phyloP scores from a whole-genome alignment of 305 asterid genomes.

The Fraxinus floribunda region DNA sequence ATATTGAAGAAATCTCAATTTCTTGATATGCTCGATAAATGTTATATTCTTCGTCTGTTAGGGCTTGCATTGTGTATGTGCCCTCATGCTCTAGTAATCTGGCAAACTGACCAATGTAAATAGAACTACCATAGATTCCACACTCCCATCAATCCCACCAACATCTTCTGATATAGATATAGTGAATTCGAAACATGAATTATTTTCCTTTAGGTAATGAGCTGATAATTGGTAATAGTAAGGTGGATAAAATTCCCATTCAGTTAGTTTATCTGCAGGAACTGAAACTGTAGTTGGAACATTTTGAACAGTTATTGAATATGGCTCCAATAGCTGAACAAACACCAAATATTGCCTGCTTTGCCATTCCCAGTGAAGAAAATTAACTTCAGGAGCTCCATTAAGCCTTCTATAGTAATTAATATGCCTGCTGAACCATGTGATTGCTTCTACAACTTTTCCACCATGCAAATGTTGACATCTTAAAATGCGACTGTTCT shows the following conservation, averaged over 20 bases:
- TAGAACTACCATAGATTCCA: no score
- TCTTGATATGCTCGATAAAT: no score
- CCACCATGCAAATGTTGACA: constrained; percentile 88
- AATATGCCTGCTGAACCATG: constrained; percentile 74
- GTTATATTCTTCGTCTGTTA: no score
- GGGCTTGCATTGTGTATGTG: no score
- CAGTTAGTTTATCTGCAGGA: constrained; percentile 69
- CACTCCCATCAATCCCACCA: no score
- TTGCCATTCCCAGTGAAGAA: constrained; percentile 97
- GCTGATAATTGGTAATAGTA: constrained; percentile 59
- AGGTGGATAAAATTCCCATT: constrained; percentile 81
- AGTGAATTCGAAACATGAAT: no score
- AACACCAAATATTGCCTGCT: constrained; percentile 84
- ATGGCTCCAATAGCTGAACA: constrained; percentile 83
- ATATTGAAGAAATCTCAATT: no score
- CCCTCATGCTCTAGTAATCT: no score
- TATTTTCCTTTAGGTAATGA: no score
- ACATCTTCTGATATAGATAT: no score
- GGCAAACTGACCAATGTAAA: no score
- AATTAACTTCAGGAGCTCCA: constrained; percentile 70
- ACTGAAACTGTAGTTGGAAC: constrained; percentile 44
- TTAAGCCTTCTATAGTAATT: constrained; percentile 62
- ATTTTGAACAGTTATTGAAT: constrained; percentile 47
- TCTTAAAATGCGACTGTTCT: constrained; percentile 77
- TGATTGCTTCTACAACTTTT: constrained; percentile 73